A percentile compares a stretch with the other conserved stretches of the same genome.
Evolutionary conservation across 2,329 filamentous ascomycete genomes (phyloP).

Genomic region (Apiospora hydei): DNA sequence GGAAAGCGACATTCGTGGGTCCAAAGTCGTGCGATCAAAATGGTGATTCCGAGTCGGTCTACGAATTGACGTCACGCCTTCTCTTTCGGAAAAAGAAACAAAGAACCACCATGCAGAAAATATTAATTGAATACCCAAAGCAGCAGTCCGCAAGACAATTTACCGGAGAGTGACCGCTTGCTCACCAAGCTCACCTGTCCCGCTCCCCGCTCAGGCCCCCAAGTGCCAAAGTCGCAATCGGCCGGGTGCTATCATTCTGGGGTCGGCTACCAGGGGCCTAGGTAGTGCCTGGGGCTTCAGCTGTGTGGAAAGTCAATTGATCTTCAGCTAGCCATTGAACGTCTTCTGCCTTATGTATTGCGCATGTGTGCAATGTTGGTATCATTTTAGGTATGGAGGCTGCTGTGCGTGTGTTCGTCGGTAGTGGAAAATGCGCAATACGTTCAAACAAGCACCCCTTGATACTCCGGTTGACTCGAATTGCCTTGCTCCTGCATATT

Average conservation of each 20-base stretch:
- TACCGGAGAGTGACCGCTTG: constrained; percentile 1
- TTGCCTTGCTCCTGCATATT: neutral
- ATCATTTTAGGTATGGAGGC: neutral
- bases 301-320: constrained; percentile 20
- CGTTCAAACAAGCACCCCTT: constrained; percentile 8
- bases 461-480: constrained; percentile 6
- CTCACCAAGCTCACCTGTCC: neutral
- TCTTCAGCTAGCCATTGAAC: constrained; percentile 14
- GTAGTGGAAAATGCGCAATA: neutral
- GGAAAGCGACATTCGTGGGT: constrained; percentile 6
- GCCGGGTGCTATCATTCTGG: neutral
- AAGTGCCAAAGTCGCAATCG: neutral
- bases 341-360: neutral
- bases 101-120: neutral
- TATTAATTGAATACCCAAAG: neutral
- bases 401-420: no score
- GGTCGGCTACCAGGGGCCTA: neutral
- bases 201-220: neutral
- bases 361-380: neutral
- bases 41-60: neutral
- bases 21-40: neutral
- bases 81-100: neutral
- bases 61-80: neutral
- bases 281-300: constrained; percentile 14
- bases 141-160: neutral